Conservation (phyloP, 805 yeast genomes). For the Wickerhamiella alocasiicola region DNA sequence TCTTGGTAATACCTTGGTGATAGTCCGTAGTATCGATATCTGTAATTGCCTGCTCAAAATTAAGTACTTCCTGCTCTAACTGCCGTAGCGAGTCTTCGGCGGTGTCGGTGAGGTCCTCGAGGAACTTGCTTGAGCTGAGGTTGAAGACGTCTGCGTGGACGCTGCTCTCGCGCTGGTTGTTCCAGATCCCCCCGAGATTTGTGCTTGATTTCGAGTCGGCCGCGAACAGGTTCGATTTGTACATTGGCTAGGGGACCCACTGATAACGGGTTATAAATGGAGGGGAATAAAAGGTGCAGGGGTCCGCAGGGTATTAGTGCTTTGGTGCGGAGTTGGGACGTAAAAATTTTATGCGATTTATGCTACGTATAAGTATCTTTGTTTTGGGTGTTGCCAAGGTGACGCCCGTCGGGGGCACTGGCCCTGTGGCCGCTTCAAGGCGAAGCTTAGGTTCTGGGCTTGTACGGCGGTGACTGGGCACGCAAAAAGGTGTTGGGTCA, state of each 20-base stretch:
- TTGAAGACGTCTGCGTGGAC: conserved; percentile 1
- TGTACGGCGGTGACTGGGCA: too few relatives aligned
- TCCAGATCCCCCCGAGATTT: background rate
- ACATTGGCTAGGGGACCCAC: background rate
- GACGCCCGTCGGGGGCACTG: too few relatives aligned
- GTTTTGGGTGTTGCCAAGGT: too few relatives aligned
- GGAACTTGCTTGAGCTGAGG: conserved; percentile 1
- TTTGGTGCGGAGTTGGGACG: too few relatives aligned
- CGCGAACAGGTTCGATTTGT: conserved; percentile 5
- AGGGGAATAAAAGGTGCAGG: background rate
- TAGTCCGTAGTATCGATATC: conserved; percentile 1
- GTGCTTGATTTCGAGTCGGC: background rate
- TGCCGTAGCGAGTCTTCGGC: background rate
- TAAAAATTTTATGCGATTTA: too few relatives aligned
- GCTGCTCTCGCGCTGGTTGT: background rate
- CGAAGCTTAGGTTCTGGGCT: too few relatives aligned
- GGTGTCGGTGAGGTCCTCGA: conserved; percentile 1
- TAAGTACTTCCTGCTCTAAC: background rate
- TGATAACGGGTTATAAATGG: background rate
- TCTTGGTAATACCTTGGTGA: background rate
- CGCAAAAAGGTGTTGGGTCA: too few relatives aligned
- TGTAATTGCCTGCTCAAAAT: conserved; percentile 1
- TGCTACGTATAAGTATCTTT: too few relatives aligned
- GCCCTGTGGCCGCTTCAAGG: too few relatives aligned
- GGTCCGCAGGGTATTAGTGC: too few relatives aligned